Base-by-base conservation (phyloP, 1,139 yeast genomes). In the Candida pseudoviswanathii region DNA sequence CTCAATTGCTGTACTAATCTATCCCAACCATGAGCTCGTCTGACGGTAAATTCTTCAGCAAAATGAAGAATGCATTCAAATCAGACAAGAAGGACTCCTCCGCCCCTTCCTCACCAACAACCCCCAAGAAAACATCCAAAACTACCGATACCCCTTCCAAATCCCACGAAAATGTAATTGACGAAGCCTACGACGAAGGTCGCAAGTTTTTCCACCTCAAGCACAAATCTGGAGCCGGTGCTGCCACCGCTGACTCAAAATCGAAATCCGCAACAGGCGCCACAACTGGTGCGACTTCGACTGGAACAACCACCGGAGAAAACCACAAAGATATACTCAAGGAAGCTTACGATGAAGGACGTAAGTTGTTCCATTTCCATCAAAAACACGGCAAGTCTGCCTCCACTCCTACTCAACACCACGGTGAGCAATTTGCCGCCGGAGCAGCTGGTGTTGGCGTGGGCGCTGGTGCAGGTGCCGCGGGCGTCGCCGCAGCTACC, bases 31-130 rank as follows among this genome's bases (percentile, higher is more conserved):
- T 46, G 50, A 49, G 52, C 47, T 37, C 50, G 6, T 37, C 50
- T 10, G 53, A 52, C 37, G 53, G 50, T 31, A 51, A 64, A 48
- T 58, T 68, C 51, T 53, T 69, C 44, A 52, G 55, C 43, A 63
- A 71, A 53, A 52, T 71, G 50, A 62, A 63, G 57, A 61, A 70
- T 45, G 65, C 71, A 22, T 64, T 69, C 59, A 59, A 53, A 43
- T 59, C 66, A 25, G 53, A 50, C 29, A 49, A 50, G 37, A 56
- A 48, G 33, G 40, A 46, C 7, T 40, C 52, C 16, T 32, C 48
- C 5, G 34, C 57, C 36, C 25, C 52, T 27, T 48, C 57, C 16
- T 43, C 54, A n/a, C 21, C 43, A 27, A 27, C 26, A 11, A n/a
- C 47, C 4, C 21, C 39, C 22, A 41, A 31, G 16, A 38, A 38